A percentile compares a stretch with the other conserved stretches of the same genome.
Conservation (phyloP, 2,329 filamentous ascomycete genomes). For the Venturia oleaginea region DNA sequence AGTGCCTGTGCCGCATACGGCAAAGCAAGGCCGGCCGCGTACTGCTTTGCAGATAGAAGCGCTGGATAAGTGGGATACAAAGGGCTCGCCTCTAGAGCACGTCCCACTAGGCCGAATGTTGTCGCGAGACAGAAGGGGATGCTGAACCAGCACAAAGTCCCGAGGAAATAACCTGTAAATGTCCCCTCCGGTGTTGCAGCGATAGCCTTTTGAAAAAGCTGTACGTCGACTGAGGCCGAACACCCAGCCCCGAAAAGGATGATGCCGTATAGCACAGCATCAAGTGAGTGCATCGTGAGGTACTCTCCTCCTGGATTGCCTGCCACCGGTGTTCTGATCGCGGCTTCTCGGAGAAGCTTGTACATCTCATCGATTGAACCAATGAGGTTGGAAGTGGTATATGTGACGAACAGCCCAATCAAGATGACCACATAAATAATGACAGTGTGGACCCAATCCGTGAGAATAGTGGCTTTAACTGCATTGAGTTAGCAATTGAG, state of each 20-base stretch:
- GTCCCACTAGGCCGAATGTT: conserved; percentile 21
- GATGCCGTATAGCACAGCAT: conserved; percentile 21
- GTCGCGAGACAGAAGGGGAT: conserved; percentile 20
- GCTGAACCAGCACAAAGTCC: conserved; percentile 20
- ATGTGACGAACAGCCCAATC: conserved; percentile 18
- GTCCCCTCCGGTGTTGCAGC: conserved; percentile 18
- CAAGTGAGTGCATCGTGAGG: conserved; percentile 18
- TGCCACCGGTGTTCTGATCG: conserved; percentile 17
- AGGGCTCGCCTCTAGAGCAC: conserved; percentile 19
- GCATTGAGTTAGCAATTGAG: not conserved
- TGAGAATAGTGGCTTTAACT: conserved; percentile 20
- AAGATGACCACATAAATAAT: conserved; percentile 21
- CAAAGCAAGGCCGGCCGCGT: conserved; percentile 21
- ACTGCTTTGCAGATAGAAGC: conserved; percentile 17
- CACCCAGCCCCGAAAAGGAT: conserved; percentile 17
- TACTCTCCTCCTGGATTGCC: conserved; percentile 23
- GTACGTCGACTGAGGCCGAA: conserved; percentile 21
- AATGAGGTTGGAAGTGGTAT: conserved; percentile 17
- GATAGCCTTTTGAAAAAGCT: conserved; percentile 22
- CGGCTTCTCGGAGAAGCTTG: conserved; percentile 20
- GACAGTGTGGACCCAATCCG: conserved; percentile 18
- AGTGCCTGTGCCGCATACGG: conserved; percentile 27
- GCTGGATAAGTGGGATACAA: conserved; percentile 14
- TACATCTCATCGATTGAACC: conserved; percentile 20
- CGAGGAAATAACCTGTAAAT: conserved; percentile 19